Evolutionary conservation across 352 stramenopile genomes (phyloP), one percentile per base, ranked within the genome.

Genomic region (Thalassiosira mediterranea): DNA sequence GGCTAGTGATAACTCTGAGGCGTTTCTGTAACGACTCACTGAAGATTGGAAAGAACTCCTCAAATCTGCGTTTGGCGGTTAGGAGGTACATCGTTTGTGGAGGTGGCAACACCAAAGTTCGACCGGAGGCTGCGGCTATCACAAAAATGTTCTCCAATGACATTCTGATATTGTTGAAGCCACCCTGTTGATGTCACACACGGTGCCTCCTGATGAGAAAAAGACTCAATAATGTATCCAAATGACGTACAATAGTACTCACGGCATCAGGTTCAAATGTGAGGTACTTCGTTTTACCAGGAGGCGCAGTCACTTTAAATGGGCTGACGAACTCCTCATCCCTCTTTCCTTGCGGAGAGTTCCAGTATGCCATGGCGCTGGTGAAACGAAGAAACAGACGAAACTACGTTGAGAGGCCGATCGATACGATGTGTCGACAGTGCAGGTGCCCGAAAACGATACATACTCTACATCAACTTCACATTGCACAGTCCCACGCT

Each of bases 291-390:
- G 15, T 72, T 58, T 71, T 74, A 34, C 53, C 81, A 57, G 61
- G 83, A 2, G 42, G 4, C 31, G 62, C 32, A 28, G 57, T 51
- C 1, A 75, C 60, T 49, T 60, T 48, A 70, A 89, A 91, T 15
- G 84, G 84, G 70, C 62, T 87, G 7, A 76, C 42, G 61, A 89
- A 91, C 42, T 83, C 59, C 62, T 79, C 63, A 49, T 91, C 85
- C 32, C 72, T 61, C 17, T 29, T 81, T 51, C 85, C 85, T 46
- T 88, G 82, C 8, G 82, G 85, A 52, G 81, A 77, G 59, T 91
- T 91, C 85, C 85, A 91, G 46, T 91, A 91, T 7, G 72, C 84
- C 44, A 89, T 69, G n/a, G n/a, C n/a, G n/a, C n/a, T n/a, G n/a
- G n/a, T n/a, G n/a, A n/a, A n/a, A n/a, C n/a, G n/a, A n/a, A n/a